Percentiles rank a stretch among this genome's conserved stretches.
These are phyloP conservation scores for Sporothrix variecibatus DNA, from an alignment of 2,329 filamentous ascomycete genomes.

Conservation along the genomic window DNA sequence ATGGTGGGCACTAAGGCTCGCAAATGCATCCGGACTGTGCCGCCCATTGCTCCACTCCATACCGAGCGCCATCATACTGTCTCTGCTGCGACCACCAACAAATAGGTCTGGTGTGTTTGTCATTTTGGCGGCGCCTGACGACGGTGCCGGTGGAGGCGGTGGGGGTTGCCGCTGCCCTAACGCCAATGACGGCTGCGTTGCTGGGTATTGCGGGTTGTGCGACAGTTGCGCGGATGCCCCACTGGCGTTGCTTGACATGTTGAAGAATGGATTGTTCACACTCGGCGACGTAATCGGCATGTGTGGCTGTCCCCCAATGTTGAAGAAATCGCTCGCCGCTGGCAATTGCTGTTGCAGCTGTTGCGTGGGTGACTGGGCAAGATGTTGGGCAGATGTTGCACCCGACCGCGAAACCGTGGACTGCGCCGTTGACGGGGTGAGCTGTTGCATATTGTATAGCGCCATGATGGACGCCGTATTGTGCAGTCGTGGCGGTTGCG, in stretches of 20 bases:
- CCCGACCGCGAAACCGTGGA: slow-evolving; percentile 17
- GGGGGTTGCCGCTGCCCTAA: slow-evolving; percentile 25
- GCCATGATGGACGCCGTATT: slow-evolving; percentile 77
- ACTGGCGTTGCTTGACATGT: slow-evolving; percentile 29
- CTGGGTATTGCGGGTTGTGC: neutral
- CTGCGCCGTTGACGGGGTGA: slow-evolving; percentile 45
- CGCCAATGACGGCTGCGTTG: neutral
- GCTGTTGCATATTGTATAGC: slow-evolving; percentile 66
- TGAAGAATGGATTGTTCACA: slow-evolving; percentile 61
- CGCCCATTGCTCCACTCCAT: slow-evolving; percentile 68
- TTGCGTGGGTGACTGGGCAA: neutral
- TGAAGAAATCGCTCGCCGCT: neutral
- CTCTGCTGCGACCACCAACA: slow-evolving; percentile 60
- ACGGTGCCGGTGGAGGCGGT: slow-evolving; percentile 27
- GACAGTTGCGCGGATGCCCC: neutral
- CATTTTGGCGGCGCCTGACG: slow-evolving; percentile 32
- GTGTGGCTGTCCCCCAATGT: neutral
- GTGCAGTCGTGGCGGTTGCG: slow-evolving; percentile 49
- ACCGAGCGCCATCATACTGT: slow-evolving; percentile 69
- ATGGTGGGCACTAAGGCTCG: slow-evolving; percentile 68
- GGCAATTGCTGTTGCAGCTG: slow-evolving; percentile 34
- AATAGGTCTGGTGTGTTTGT: slow-evolving; percentile 26
- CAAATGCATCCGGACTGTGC: slow-evolving; percentile 79
- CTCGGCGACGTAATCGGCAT: neutral
- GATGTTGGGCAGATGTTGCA: too few species aligned